Base-by-base conservation (phyloP, 1,284 basidiomycete species). In the Cryptococcus deneoformans region DNA sequence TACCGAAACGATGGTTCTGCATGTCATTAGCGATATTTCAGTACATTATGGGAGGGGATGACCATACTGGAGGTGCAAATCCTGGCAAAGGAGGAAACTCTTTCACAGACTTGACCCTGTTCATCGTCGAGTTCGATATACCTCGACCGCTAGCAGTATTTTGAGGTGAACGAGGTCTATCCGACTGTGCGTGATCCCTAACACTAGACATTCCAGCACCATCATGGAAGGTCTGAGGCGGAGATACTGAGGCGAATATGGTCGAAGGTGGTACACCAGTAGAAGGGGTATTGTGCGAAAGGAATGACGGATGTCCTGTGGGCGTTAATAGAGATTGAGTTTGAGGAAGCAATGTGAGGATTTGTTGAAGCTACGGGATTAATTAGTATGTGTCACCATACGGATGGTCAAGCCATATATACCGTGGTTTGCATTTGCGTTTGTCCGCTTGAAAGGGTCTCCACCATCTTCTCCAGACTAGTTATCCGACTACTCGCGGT, bases 1-100 rank as follows among this genome's bases (percentile, higher is more conserved):
- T 89, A 29, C 89, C 89, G 73, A 92, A 92, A 73, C 91, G 90
- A 77, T 92, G 89, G 36, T 87, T 86, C 87, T 90, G 71, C 2
- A 47, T 11, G 38, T 24, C 44, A 34, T 29, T 40, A 46, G 50
- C 48, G 65, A 51, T 24, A 10, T 40, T 48, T n/a, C 10, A 10
- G 40, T 16, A 45, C 39, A 6, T 40, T 14, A 24, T 35, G 16
- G 14, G 40, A 29, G 20, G 8, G 34, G 14, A 10, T 16, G 2
- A 12, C 61, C 61, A 70, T 74, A 91, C 89, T 54, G 90, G 91
- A 34, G 91, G 88, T 20, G 90, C 88, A 75, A 93, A 93, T 1
- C 91, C 91, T 36, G 92, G 91, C 14, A 92, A 81, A 38, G 89
- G 86, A 8, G 91, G 90, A 67, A 92, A 93, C 24, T 75, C 70